Evolutionary conservation across 495 filamentous ascomycete species (phyloP), one percentile per base, ranked within the genome.

Genomic region (Halenospora varia): DNA sequence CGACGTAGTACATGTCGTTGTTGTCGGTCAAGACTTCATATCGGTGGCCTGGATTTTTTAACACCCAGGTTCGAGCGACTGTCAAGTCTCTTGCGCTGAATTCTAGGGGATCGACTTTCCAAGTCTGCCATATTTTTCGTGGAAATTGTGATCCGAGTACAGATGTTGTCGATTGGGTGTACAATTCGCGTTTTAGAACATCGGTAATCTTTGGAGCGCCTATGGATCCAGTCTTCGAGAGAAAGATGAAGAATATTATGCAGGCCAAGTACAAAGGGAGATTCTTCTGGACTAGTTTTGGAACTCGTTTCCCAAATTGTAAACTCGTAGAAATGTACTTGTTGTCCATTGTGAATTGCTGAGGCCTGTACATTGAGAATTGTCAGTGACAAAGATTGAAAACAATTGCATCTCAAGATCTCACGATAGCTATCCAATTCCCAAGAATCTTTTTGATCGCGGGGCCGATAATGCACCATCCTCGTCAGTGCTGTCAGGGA

Each of bases 21-120:
- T 71, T 68, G 66, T 88, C 84, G 35, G 83, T 86, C 62, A 88
- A 55, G 26, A 86, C 78, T 68, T 88, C 84, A 68, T 88, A 86
- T 53, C 82, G 68, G 60, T 79, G 75, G 18, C 71, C 70, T 24
- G 80, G 83, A 64, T 88, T 88, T 61, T 76, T 78, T 15, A 60
- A 60, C 0, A 74, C 74, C 84, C 84, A 88, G 13, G 82, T 77
- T 52, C 73, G 75, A 17, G 82, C 83, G 0, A 68, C 64, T 20
- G 66, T 65, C 53, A 75, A 66, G 56, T 87, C 83, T 18, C 80
- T 72, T 53, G 76, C 72, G 55, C 82, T 81, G 57, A 86, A 83
- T 0, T 69, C 67, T 35, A 85, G 70, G 4, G 83, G 76, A 62
- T 80, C 75, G 25, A 82, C 76, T 65, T 86, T 85, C 84, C 84